Base-by-base conservation (phyloP, 1,139 yeast genomes). In the Pichia inconspicua region DNA sequence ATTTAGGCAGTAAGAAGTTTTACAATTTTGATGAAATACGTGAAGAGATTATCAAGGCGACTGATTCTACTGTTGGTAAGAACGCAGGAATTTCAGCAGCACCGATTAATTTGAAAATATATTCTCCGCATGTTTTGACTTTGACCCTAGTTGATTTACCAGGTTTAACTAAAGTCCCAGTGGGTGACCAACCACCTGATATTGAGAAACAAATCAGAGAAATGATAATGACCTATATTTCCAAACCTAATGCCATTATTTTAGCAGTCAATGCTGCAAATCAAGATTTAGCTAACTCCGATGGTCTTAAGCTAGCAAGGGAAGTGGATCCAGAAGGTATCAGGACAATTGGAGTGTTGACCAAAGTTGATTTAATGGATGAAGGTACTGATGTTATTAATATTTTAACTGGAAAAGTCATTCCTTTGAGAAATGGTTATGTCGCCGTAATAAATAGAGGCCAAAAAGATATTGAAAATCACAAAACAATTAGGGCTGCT, bases 371-470 rank as follows among this genome's bases (percentile, higher is more conserved):
- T 67, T 77, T 92, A 61, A 92, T 92, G 98, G 98, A 92, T 65
- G 83, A 88, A 65, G 98, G 98, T 55, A 92, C 98, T n/a, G 98
- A 92, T 69, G 98, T 92, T 42, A 84, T 89, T 64, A 98, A 92
- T 66, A 92, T 92, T 61, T 75, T 92, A 62, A 96, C 97, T 8
- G 97, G 98, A 51, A 77, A 96, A 65, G 92, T 92, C 48, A 92
- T 92, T 62, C 97, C 98, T 11, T 76, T 92, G 61, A 78, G 97
- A 67, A 87, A 88, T 54, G 98, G 98, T 48, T 92, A 92, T 63
- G 96, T 92, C 46, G 98, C 98, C 6, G 98, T 92, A 48, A 90
- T 92, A 61, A 92, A 92, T 69, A 82, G 98, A 69, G 97, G 98
- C 61, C 98, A 92, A 71, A 88, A 84, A 66, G 98, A 92, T 70